Conservation (phyloP, 2,329 filamentous ascomycete species). For the Colletotrichum sp. region DNA sequence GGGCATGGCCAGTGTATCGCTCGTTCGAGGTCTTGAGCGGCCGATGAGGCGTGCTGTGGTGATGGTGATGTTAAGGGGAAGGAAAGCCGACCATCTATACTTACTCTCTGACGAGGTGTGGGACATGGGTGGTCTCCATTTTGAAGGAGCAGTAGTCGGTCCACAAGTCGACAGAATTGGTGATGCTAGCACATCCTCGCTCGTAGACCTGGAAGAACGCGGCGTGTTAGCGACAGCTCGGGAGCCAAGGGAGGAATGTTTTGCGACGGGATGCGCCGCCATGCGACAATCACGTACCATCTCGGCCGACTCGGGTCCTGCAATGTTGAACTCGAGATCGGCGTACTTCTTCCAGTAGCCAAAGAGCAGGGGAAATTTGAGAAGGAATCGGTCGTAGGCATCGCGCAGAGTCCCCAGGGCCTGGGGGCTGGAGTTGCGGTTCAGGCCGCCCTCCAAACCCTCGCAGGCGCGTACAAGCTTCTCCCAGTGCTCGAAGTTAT, state of each 20-base stretch:
- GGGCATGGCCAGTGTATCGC: slow-evolving; percentile 32
- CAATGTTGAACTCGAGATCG: slow-evolving; percentile 95
- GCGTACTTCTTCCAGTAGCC: slow-evolving; percentile 99
- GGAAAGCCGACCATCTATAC: slow-evolving; percentile 72
- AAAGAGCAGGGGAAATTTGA: slow-evolving; percentile 94
- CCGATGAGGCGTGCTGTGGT: slow-evolving; percentile 46
- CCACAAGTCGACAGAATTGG: slow-evolving; percentile 95
- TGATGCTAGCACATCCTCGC: slow-evolving; percentile 90
- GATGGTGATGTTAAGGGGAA: slow-evolving; percentile 66
- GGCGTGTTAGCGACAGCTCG: neutral
- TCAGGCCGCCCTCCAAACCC: slow-evolving; percentile 87
- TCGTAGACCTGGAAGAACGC: slow-evolving; percentile 78
- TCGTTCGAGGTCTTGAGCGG: slow-evolving; percentile 44
- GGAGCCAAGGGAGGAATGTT: slow-evolving; percentile 1
- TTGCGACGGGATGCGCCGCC: neutral
- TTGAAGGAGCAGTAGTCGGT: slow-evolving; percentile 98
- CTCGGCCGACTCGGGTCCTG: slow-evolving; percentile 94
- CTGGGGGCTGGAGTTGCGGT: slow-evolving; percentile 94
- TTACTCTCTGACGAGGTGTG: slow-evolving; percentile 99
- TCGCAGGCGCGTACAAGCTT: slow-evolving; percentile 86
- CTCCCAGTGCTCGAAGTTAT: slow-evolving; percentile 96
- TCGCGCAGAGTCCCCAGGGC: slow-evolving; percentile 87
- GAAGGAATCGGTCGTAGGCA: slow-evolving; percentile 89
- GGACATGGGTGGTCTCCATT: slow-evolving; percentile 94
- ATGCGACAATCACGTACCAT: slow-evolving; percentile 67